Evolutionary conservation across 768 basidiomycete genomes (phyloP), one percentile per base, ranked within the genome.

Genomic region (Calocybe cyanea): DNA sequence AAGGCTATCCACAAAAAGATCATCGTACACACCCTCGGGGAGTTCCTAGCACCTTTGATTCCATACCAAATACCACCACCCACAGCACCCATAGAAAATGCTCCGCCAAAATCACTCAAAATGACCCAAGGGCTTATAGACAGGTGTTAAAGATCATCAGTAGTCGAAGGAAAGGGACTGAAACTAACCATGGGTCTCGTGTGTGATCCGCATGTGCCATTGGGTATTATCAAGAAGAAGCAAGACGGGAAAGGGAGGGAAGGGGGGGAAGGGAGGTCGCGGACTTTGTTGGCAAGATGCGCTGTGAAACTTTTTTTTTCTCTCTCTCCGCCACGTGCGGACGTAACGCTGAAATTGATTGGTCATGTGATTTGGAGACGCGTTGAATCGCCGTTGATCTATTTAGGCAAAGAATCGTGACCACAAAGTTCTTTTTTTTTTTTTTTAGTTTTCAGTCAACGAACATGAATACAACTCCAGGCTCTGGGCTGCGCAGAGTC

Each of bases 11-110:
- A 38, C 41, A 36, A 17, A 18, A 43, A 14, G 7, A 24, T 14
- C 2, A 39, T 10, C 20, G 18, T 7, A 28, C 86, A 43, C 59
- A 94, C 94, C 63, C 89, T 76, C 46, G 95, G 95, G 49, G 92
- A 95, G 69, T 97, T 98, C 58, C 95, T 79, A 6, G 93, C 92
- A 49, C 95, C 95, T 70, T 98, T 98, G 57, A 97, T 92, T 45
- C 93, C 92, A 68, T 97, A 93, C 95, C 95, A 98, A 61, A 97
- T 92, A 53, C 89, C 92, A 60, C 95, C 95, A 58, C 95, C 95
- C 45, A 98, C 85, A 28, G 93, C 92, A 64, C 94, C 94, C 94
- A 97, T 97, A 14, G 94, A 81, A 67, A 96, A 95, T 10, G 94
- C 93, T 51, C 92, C 94, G 49, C 95, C 94, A 67, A 94, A 95